A percentile compares a stretch with the other conserved stretches of the same genome.
These are phyloP conservation scores for Posidonia australis DNA, from an alignment of 106 monocot genomes.

Conservation along the genomic window DNA sequence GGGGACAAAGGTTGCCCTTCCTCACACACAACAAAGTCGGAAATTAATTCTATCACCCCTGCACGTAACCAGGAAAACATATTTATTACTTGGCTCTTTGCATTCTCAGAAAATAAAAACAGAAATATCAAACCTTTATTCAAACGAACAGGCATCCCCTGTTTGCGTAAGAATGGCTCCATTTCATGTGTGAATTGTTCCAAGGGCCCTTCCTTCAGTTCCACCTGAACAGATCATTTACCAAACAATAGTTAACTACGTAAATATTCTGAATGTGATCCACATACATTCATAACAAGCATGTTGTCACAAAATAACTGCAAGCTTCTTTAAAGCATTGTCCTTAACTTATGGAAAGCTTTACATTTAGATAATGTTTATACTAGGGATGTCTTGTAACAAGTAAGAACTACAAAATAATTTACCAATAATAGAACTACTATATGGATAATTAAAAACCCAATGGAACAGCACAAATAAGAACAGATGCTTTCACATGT, in stretches of 20 bases:
- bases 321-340: too few species aligned
- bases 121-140: constrained; percentile 55
- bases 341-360: too few species aligned
- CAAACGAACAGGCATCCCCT: constrained; percentile 75
- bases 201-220: constrained; percentile 82
- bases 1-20: constrained; percentile 73
- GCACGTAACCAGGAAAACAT: constrained; percentile 7
- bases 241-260: not conserved
- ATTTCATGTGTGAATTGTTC: constrained; percentile 95
- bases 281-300: too few species aligned
- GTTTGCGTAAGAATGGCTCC: constrained; percentile 91
- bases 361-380: too few species aligned
- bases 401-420: not conserved
- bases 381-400: not conserved
- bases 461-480: not conserved
- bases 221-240: constrained; percentile 34
- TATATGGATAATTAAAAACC: too few species aligned
- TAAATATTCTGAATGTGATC: not conserved
- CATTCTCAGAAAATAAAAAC: not conserved
- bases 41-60: constrained; percentile 81
- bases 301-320: too few species aligned
- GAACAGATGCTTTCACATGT: not conserved
- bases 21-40: constrained; percentile 85
- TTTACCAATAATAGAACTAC: not conserved
- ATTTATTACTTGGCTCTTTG: not conserved